These are phyloP conservation scores for Ogataea dorogensis DNA, from an alignment of 805 yeast genomes.

Conservation along the genomic window DNA sequence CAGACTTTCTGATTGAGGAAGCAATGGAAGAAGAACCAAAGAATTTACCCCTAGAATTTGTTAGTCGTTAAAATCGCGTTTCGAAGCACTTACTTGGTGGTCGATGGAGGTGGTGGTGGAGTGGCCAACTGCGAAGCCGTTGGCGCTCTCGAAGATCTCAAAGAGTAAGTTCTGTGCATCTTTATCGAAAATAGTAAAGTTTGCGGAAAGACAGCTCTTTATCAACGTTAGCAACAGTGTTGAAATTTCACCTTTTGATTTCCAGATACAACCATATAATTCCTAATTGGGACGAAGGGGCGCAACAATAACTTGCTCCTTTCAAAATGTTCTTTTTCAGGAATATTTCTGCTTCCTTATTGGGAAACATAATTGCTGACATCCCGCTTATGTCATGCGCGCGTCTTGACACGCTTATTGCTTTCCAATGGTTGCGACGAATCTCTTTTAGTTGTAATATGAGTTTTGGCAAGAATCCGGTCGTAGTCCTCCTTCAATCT, in stretches of 20 bases:
- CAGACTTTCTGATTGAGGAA: conserved; percentile 67
- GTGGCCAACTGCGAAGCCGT: conserved; percentile 93
- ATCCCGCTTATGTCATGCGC: conserved; percentile 6
- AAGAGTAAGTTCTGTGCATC: conserved; percentile 74
- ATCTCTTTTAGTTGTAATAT: conserved; percentile 16
- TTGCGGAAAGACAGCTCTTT: conserved; percentile 12
- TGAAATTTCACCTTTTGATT: conserved; percentile 15
- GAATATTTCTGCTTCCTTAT: conserved; percentile 19
- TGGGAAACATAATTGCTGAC: conserved; percentile 6
- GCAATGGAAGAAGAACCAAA: conserved; percentile 75
- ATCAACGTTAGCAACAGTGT: conserved; percentile 16
- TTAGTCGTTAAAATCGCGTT: conserved; percentile 3
- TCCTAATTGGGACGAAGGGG: conserved; percentile 16
- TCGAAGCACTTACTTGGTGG: conserved; percentile 54
- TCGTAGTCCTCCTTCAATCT: conserved; percentile 69
- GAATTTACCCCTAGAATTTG: conserved; percentile 46
- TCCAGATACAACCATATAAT: conserved; percentile 18
- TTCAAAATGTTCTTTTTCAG: conserved; percentile 16
- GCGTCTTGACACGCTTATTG: conserved; percentile 12
- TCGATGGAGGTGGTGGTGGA: conserved; percentile 90
- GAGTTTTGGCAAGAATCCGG: conserved; percentile 45
- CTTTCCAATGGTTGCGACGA: conserved; percentile 6
- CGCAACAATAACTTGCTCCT: conserved; percentile 11
- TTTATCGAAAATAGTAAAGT: background rate
- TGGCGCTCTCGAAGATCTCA: conserved; percentile 94